Conservation (phyloP, 208 protist species). For the Leptomonas pyrrhocoris region DNA sequence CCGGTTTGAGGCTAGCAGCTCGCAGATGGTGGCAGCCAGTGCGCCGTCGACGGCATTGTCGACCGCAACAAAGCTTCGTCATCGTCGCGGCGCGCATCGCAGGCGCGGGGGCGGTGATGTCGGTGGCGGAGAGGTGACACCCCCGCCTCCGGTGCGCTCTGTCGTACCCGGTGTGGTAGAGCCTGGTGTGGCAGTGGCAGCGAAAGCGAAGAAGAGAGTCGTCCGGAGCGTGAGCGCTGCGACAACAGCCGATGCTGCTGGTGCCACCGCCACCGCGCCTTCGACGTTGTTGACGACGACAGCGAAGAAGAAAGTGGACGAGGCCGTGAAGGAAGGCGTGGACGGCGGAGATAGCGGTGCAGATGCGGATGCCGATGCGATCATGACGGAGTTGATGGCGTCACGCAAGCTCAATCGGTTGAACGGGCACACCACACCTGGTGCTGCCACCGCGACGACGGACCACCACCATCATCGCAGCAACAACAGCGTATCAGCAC, state of each 20-base stretch:
- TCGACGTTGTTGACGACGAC: neutral
- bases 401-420: neutral
- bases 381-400: conserved; percentile 6
- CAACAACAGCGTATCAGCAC: neutral
- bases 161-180: no score
- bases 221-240: neutral
- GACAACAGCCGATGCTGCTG: neutral
- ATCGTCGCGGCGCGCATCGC: conserved; percentile 28
- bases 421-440: neutral
- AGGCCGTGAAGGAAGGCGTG: neutral
- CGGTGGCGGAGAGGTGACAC: no score
- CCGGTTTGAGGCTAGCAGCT: conserved; percentile 5
- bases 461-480: neutral
- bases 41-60: conserved; percentile 4
- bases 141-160: no score
- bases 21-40: neutral
- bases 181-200: no score
- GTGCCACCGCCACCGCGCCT: neutral
- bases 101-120: conserved; percentile 12
- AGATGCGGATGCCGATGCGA: neutral
- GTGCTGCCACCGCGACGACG: no score
- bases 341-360: neutral
- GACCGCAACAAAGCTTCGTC: conserved; percentile 9
- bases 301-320: neutral
- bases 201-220: no score